phyloP scores from a whole-genome alignment of 495 filamentous ascomycete species.

The Cercophora newfieldiana region DNA sequence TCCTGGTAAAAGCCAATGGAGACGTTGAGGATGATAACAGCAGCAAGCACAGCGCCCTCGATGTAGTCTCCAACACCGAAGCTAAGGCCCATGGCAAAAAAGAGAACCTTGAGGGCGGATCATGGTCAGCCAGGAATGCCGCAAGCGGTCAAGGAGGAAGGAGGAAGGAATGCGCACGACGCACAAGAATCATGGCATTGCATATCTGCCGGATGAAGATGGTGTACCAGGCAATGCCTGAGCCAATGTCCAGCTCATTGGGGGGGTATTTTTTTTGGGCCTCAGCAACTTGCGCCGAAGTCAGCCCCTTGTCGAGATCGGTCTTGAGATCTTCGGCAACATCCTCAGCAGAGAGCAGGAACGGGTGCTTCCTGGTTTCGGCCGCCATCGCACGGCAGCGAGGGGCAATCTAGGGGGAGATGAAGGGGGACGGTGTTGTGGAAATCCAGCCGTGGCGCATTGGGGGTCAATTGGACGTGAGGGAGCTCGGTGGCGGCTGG shows the following conservation, averaged over 20 bases:
- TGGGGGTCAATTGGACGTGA: not conserved
- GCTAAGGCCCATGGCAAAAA: conserved; percentile 80
- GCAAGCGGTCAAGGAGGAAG: not conserved
- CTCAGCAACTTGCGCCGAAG: conserved; percentile 48
- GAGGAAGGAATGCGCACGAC: conserved; percentile 25
- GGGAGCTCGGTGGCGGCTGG: not conserved
- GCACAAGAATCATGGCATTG: conserved; percentile 68
- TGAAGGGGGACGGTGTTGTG: not conserved
- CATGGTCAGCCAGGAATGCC: conserved; percentile 17
- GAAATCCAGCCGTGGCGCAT: not conserved
- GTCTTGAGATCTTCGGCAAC: conserved; percentile 53
- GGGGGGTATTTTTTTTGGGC: conserved; percentile 54
- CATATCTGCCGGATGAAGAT: conserved; percentile 64
- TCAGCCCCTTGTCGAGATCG: conserved; percentile 60
- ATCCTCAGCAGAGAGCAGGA: conserved; percentile 53
- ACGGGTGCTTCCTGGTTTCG: conserved; percentile 51
- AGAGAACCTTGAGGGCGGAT: conserved; percentile 59
- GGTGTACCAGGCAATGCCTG: conserved; percentile 61
- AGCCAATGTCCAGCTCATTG: conserved; percentile 65
- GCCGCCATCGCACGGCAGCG: conserved; percentile 38
- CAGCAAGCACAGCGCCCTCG: conserved; percentile 79
- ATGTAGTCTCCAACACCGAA: conserved; percentile 79
- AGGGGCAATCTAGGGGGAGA: conserved; percentile 4
- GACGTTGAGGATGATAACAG: conserved; percentile 80
- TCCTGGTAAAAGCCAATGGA: conserved; percentile 80